Percentiles rank a stretch among this genome's conserved stretches.
Conservation (phyloP, 192 early-diverging fungal genomes). For the Umbelopsis isabellina region DNA sequence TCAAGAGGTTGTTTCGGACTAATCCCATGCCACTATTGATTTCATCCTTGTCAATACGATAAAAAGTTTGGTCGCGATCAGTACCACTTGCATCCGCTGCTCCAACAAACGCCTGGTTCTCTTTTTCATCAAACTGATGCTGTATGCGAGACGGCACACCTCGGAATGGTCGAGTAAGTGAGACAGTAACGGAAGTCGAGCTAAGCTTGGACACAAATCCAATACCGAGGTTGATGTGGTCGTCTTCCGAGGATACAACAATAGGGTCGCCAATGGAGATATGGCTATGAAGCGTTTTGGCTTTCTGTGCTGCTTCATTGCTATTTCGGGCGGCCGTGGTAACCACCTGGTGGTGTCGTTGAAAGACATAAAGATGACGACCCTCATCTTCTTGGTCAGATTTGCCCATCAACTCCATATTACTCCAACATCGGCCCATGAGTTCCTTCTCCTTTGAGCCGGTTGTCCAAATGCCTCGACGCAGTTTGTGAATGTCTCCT, state of each 20-base stretch:
- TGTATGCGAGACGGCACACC: conserved; percentile 51
- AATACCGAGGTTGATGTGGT: conserved; percentile 74
- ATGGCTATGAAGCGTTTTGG: conserved; percentile 47
- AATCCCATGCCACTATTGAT: conserved; percentile 66
- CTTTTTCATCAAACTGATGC: conserved; percentile 49
- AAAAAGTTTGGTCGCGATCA: conserved; percentile 40
- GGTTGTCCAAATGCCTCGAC: conserved; percentile 74
- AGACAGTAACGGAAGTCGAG: conserved; percentile 51
- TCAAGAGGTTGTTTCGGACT: conserved; percentile 76
- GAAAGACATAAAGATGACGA: conserved; percentile 39
- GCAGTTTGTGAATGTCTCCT: conserved; percentile 58
- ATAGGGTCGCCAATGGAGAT: conserved; percentile 77
- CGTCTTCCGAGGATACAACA: conserved; percentile 75
- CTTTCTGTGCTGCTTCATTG: neutral
- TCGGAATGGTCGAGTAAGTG: conserved; percentile 66
- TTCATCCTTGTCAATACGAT: conserved; percentile 88
- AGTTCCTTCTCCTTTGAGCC: conserved; percentile 51
- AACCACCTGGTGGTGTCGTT: conserved; percentile 39
- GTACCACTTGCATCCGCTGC: conserved; percentile 21
- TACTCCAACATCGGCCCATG: conserved; percentile 28
- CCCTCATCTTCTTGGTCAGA: conserved; percentile 19
- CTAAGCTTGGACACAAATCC: conserved; percentile 71
- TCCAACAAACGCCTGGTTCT: conserved; percentile 64
- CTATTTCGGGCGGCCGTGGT: neutral
- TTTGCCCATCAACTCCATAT: conserved; percentile 17